phyloP scores from a whole-genome alignment of 1,284 basidiomycete species.

The Tylopilus orsonianus region DNA sequence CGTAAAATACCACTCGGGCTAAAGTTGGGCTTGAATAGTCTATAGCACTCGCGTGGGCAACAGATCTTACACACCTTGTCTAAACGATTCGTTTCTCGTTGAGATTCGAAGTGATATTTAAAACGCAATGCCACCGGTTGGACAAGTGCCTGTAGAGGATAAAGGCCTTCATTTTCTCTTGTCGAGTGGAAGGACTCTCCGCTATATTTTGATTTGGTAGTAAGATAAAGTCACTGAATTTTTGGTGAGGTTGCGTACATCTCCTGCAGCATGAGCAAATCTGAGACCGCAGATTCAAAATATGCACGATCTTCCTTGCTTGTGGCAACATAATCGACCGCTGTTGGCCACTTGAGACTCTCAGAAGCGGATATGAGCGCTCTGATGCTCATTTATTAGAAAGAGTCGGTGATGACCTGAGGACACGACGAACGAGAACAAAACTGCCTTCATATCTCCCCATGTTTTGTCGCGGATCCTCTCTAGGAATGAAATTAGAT shows the following conservation, averaged over 20 bases:
- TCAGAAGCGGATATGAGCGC: constrained; percentile 65
- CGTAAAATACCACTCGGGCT: constrained; percentile 98
- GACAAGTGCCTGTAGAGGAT: constrained; percentile 83
- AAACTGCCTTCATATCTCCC: constrained; percentile 63
- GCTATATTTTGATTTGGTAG: constrained; percentile 43
- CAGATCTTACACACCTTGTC: constrained; percentile 69
- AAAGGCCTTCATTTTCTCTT: constrained; percentile 54
- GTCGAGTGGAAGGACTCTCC: constrained; percentile 38
- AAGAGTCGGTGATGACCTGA: not conserved
- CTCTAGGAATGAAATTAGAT: constrained; percentile 58
- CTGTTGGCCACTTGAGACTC: constrained; percentile 78
- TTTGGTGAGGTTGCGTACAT: constrained; percentile 52
- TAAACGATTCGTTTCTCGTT: constrained; percentile 83
- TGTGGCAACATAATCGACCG: constrained; percentile 60
- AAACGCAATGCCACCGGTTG: constrained; percentile 86
- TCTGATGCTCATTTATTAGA: constrained; percentile 38
- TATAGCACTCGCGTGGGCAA: not conserved
- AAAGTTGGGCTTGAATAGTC: constrained; percentile 6
- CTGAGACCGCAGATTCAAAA: constrained; percentile 75
- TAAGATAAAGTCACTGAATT: constrained; percentile 2
- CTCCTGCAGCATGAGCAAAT: constrained; percentile 74
- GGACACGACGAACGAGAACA: constrained; percentile 57
- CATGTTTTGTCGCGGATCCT: constrained; percentile 68
- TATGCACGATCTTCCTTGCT: constrained; percentile 49
- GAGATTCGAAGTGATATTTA: constrained; percentile 93